Evolutionary conservation across 2,329 filamentous ascomycete genomes (phyloP).

Genomic region (Amauroascus verrucosus): DNA sequence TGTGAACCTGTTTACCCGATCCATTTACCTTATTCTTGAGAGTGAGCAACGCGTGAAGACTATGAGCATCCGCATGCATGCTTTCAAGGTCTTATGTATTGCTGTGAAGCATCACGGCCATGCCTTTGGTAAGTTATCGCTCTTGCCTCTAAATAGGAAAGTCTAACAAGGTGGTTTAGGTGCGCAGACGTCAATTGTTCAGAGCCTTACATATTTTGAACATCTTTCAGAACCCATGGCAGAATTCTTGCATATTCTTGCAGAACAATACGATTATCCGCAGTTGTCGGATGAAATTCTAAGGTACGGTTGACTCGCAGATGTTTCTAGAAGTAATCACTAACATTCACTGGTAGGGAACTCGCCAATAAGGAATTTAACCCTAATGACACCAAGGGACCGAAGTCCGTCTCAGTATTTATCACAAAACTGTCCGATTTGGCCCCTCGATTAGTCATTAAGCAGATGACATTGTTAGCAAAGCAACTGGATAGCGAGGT

Average conservation of each 20-base stretch:
- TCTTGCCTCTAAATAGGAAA: background rate
- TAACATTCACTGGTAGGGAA: slow-evolving; percentile 45
- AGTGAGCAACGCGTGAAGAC: slow-evolving; percentile 87
- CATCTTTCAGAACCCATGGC: slow-evolving; percentile 99
- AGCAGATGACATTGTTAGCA: slow-evolving; percentile 90
- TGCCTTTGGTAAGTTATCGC: slow-evolving; percentile 59
- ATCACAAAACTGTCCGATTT: slow-evolving; percentile 88
- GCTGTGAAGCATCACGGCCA: slow-evolving; percentile 97
- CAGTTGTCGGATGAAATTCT: slow-evolving; percentile 90
- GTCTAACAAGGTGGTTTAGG: slow-evolving; percentile 40
- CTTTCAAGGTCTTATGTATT: slow-evolving; percentile 92
- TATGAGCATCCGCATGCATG: slow-evolving; percentile 85
- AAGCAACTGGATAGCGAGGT: slow-evolving; percentile 90
- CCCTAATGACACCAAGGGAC: slow-evolving; percentile 86
- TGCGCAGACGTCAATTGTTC: slow-evolving; percentile 94
- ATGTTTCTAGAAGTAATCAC: background rate
- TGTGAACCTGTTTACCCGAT: slow-evolving; percentile 78
- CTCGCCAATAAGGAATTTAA: slow-evolving; percentile 98
- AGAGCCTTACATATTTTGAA: slow-evolving; percentile 96
- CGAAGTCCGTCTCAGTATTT: slow-evolving; percentile 92
- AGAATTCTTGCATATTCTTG: slow-evolving; percentile 89
- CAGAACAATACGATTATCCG: slow-evolving; percentile 95
- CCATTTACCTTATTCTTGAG: slow-evolving; percentile 87
- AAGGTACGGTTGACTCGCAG: slow-evolving; percentile 32
- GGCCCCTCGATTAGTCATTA: slow-evolving; percentile 82